phyloP scores from a whole-genome alignment of 2,329 filamentous ascomycete species.

The Orbilia blumenaviensis region DNA sequence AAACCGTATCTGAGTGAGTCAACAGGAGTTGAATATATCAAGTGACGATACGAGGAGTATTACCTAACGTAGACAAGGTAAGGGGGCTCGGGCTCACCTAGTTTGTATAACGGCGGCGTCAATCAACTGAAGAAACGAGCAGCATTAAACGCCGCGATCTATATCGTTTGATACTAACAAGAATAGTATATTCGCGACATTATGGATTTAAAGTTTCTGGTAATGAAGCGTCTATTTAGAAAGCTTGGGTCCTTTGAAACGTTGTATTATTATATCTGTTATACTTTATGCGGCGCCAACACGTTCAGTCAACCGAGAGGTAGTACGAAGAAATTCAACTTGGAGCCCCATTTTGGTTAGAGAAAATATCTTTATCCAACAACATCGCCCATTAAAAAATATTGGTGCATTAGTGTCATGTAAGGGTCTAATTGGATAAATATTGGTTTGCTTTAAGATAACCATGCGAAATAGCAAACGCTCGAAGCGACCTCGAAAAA shows the following conservation, averaged over 20 bases:
- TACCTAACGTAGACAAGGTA: background rate
- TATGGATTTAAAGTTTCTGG: background rate
- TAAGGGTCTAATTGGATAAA: slow-evolving; percentile 20
- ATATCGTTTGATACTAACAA: background rate
- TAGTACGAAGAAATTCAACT: background rate
- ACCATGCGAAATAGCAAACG: slow-evolving; percentile 16
- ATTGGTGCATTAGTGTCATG: background rate
- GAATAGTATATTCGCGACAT: background rate
- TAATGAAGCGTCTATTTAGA: background rate
- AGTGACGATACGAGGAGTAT: background rate
- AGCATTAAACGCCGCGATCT: background rate
- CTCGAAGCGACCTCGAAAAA: slow-evolving; percentile 6
- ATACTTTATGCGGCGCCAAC: slow-evolving; percentile 7
- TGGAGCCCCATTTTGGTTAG: background rate
- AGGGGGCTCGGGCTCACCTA: too few relatives aligned
- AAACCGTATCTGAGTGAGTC: background rate
- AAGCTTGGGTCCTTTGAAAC: background rate
- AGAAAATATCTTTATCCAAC: background rate
- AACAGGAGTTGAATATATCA: background rate
- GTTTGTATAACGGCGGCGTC: too few relatives aligned
- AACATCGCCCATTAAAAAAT: background rate
- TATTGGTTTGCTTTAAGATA: slow-evolving; percentile 12
- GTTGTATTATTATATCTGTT: background rate
- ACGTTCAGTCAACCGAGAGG: background rate
- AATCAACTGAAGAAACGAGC: background rate